Evolutionary conservation across 1,284 basidiomycete species (phyloP).

Genomic region (Vanrija pseudolonga): DNA sequence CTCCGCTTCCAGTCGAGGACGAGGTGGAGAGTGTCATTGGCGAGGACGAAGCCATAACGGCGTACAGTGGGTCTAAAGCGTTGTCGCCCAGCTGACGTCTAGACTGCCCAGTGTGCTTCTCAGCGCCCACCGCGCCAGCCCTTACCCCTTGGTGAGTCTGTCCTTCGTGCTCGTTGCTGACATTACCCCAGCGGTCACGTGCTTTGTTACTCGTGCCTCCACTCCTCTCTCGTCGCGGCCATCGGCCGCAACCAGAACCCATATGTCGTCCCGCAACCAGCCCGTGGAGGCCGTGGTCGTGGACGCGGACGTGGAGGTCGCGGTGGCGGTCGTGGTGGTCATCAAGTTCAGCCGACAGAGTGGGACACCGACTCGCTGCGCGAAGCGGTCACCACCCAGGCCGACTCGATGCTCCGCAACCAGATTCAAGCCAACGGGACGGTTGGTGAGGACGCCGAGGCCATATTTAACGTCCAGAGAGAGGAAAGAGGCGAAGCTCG

Average conservation of each 20-base stretch:
- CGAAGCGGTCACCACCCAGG: constrained; percentile 6
- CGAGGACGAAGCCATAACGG: constrained; percentile 7
- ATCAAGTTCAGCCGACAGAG: constrained; percentile 16
- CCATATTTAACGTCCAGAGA: constrained; percentile 4
- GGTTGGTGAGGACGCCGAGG: constrained; percentile 14
- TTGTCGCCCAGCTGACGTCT: background rate
- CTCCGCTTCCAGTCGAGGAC: constrained; percentile 1
- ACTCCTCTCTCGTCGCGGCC: constrained; percentile 34
- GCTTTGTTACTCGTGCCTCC: constrained; percentile 41
- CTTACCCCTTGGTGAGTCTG: constrained; percentile 37
- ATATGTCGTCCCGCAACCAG: constrained; percentile 11
- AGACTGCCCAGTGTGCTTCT: constrained; percentile 46
- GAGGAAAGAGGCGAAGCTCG: constrained; percentile 9
- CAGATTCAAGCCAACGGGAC: constrained; percentile 1
- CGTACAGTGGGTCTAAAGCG: constrained; percentile 11
- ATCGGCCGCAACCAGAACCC: constrained; percentile 36
- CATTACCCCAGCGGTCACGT: constrained; percentile 37
- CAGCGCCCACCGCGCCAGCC: constrained; percentile 29
- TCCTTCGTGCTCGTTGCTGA: background rate
- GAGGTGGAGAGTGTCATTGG: constrained; percentile 2
- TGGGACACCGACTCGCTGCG: constrained; percentile 28
- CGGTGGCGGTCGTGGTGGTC: background rate
- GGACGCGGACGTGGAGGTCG: constrained; percentile 10
- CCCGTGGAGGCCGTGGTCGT: constrained; percentile 15
- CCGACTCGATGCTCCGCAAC: background rate